These are phyloP conservation scores for Botrytis elliptica DNA, from an alignment of 2,329 filamentous ascomycete genomes.

Conservation along the genomic window DNA sequence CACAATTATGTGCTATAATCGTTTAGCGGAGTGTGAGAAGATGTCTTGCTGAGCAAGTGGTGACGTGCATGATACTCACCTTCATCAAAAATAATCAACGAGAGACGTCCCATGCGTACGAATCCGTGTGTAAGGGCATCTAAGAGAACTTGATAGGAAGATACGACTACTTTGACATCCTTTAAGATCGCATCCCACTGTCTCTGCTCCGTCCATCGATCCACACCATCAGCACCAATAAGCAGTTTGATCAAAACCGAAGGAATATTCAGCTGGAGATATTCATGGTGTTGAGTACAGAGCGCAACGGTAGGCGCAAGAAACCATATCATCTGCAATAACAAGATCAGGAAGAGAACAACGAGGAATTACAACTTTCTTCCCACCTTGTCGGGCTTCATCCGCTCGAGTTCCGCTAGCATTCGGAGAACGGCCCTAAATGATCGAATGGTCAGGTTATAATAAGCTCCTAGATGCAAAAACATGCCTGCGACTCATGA, in stretches of 20 bases:
- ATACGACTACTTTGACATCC: slow-evolving; percentile 58
- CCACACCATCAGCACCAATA: slow-evolving; percentile 57
- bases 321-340: slow-evolving; percentile 63
- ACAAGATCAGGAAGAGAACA: slow-evolving; percentile 22
- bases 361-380: not conserved
- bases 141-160: slow-evolving; percentile 57
- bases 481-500: not conserved
- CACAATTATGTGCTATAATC: slow-evolving; percentile 38
- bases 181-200: slow-evolving; percentile 59
- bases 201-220: slow-evolving; percentile 59
- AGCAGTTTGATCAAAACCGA: slow-evolving; percentile 52
- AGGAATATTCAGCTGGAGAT: slow-evolving; percentile 60
- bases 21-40: slow-evolving; percentile 7
- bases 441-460: not conserved
- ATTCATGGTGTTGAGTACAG: slow-evolving; percentile 63
- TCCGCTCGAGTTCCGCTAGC: slow-evolving; percentile 58
- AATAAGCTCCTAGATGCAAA: not conserved
- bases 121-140: slow-evolving; percentile 65
- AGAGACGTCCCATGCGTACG: slow-evolving; percentile 52
- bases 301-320: slow-evolving; percentile 67
- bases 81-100: slow-evolving; percentile 66
- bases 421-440: slow-evolving; percentile 62
- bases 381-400: slow-evolving; percentile 52
- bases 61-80: slow-evolving; percentile 42
- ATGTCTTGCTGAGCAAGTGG: not conserved